phyloP scores from a whole-genome alignment of 169 alveolate genomes.

The Toxoplasma gondii region DNA sequence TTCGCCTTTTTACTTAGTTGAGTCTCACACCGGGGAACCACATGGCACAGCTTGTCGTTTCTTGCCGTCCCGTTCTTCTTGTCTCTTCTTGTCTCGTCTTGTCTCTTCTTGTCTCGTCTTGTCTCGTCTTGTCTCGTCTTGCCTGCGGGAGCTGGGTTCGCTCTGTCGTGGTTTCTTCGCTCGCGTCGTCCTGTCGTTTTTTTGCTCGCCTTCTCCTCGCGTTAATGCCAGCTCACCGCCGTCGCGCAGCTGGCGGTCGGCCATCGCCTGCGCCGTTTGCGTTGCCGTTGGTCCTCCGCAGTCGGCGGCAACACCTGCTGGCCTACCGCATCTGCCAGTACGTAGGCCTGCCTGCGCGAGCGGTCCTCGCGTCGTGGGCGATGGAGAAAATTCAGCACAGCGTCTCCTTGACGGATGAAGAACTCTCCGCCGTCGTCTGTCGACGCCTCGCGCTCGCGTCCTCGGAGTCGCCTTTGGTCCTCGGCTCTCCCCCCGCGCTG shows the following conservation, averaged over 20 bases:
- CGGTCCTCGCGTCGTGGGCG: slow-evolving; percentile 78
- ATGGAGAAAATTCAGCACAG: slow-evolving; percentile 75
- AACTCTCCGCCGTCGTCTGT: slow-evolving; percentile 68
- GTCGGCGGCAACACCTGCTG: slow-evolving; percentile 75
- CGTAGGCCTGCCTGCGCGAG: slow-evolving; percentile 73
- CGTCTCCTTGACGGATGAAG: slow-evolving; percentile 78
- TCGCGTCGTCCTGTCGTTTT: too few relatives aligned
- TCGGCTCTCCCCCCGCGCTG: slow-evolving; percentile 36
- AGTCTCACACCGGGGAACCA: too few relatives aligned
- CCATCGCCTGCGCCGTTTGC: too few relatives aligned
- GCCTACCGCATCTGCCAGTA: slow-evolving; percentile 81
- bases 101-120: background rate
- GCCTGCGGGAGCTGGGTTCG: too few relatives aligned
- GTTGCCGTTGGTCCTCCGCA: background rate
- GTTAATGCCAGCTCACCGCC: too few relatives aligned
- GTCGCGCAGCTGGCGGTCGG: too few relatives aligned
- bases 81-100: background rate
- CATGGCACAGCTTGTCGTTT: too few relatives aligned
- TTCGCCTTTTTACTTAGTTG: too few relatives aligned
- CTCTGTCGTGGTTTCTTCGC: too few relatives aligned
- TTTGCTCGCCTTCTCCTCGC: too few relatives aligned
- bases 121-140: too few relatives aligned
- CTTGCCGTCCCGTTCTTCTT: too few relatives aligned
- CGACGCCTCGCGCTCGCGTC: slow-evolving; percentile 49
- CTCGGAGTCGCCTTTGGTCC: slow-evolving; percentile 39